Percentiles rank a stretch among this genome's conserved stretches.
Conservation (phyloP, 805 yeast species). For the Saccharomycopsis sp. region DNA sequence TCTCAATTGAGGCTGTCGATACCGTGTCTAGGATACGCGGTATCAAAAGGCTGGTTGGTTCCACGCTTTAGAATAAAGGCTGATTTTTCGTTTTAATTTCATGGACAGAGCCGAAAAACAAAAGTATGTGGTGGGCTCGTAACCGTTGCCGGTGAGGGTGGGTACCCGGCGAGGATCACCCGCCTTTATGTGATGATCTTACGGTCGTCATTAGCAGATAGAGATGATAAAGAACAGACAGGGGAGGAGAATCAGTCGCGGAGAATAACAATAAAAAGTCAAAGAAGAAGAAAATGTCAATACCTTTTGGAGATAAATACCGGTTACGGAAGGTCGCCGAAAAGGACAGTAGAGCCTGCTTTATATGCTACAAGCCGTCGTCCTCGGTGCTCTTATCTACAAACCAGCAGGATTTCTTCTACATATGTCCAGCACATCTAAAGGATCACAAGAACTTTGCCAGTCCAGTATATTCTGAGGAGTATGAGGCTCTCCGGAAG, state of each 20-base stretch:
- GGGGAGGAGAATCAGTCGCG: no score
- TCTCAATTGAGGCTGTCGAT: not conserved
- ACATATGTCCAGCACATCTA: constrained; percentile 43
- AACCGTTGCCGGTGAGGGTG: no score
- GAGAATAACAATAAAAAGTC: no score
- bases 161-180: not conserved
- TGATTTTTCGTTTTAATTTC: not conserved
- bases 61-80: not conserved
- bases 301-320: constrained; percentile 31
- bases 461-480: constrained; percentile 11
- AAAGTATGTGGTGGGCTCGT: no score
- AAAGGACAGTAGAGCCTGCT: constrained; percentile 39
- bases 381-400: constrained; percentile 37
- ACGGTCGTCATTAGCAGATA: no score
- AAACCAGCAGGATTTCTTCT: constrained; percentile 40
- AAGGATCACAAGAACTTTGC: constrained; percentile 32
- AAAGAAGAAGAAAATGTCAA: not conserved
- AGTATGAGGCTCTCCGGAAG: constrained; percentile 1
- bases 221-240: no score
- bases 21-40: not conserved
- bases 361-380: constrained; percentile 45
- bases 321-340: constrained; percentile 37
- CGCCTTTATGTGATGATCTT: not conserved
- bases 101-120: no score
- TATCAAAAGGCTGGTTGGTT: not conserved